A percentile compares a stretch with the other conserved stretches of the same genome.
Evolutionary conservation across 352 stramenopile genomes (phyloP).

Genomic region (Phytophthora citricola): DNA sequence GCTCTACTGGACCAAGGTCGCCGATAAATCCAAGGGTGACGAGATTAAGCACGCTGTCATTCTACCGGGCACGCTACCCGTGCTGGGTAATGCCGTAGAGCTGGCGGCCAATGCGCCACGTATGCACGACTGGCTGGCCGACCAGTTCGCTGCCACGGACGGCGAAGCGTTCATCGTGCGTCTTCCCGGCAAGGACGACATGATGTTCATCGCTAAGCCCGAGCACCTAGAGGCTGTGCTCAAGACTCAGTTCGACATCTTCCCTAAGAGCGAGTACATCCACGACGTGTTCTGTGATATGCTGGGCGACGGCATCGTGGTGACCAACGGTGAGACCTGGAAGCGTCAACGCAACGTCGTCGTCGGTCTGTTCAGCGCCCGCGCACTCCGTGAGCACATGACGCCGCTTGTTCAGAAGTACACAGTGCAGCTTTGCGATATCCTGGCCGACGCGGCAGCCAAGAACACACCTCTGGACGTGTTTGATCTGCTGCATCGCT

Average conservation of each 20-base stretch:
- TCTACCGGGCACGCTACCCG: conserved; percentile 40
- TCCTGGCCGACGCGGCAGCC: conserved; percentile 22
- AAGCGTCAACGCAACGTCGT: conserved; percentile 47
- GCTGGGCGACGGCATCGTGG: conserved; percentile 53
- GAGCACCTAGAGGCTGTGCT: conserved; percentile 61
- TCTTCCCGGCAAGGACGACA: conserved; percentile 48
- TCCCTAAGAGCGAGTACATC: conserved; percentile 54
- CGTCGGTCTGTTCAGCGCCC: conserved; percentile 49
- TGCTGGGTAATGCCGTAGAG: conserved; percentile 56
- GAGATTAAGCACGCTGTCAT: conserved; percentile 33
- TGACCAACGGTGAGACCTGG: conserved; percentile 50
- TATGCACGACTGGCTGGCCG: conserved; percentile 55
- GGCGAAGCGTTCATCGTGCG: conserved; percentile 43
- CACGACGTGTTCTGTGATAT: conserved; percentile 50
- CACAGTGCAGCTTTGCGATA: conserved; percentile 33
- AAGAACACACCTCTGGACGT: conserved; percentile 22
- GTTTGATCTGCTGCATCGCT: conserved; percentile 50
- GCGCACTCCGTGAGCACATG: conserved; percentile 50
- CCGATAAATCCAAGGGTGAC: conserved; percentile 21
- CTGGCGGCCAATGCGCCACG: conserved; percentile 36
- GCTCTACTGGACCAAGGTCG: conserved; percentile 31
- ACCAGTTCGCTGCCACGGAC: conserved; percentile 42
- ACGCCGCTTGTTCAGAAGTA: conserved; percentile 45
- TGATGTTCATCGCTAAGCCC: conserved; percentile 52
- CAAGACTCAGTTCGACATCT: conserved; percentile 58